A percentile compares a stretch with the other conserved stretches of the same genome.
phyloP scores from a whole-genome alignment of 75 land plant genomes.

The Sequoia sempervirens region DNA sequence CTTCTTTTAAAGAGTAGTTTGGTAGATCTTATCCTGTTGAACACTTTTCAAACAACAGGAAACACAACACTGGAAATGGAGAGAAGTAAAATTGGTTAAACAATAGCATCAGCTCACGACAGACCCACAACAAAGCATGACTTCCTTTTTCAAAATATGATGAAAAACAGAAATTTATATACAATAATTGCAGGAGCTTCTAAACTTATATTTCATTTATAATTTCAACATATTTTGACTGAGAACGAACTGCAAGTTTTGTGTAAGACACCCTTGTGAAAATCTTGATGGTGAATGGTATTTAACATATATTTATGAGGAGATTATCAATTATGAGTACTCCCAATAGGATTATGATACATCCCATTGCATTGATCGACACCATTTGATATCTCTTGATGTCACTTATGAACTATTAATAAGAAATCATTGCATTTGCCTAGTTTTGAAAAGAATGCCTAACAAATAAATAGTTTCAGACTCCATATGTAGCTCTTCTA shows the following conservation, averaged over 20 bases:
- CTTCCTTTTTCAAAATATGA: neutral
- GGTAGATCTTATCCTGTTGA: neutral
- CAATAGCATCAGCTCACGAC: neutral
- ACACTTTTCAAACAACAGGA: neutral
- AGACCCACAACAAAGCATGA: neutral
- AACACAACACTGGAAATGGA: neutral
- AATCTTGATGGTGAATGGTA: neutral
- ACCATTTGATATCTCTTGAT: neutral
- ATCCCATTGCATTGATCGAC: neutral
- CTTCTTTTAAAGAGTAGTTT: neutral
- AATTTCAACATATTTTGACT: neutral
- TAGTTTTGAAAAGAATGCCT: neutral
- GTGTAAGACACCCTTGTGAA: neutral
- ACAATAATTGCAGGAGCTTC: neutral
- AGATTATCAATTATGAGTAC: neutral
- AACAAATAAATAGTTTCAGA: neutral
- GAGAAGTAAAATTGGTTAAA: neutral
- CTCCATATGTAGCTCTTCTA: neutral
- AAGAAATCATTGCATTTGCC: neutral
- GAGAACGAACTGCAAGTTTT: neutral
- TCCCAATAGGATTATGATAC: neutral
- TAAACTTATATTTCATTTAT: neutral
- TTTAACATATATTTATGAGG: neutral
- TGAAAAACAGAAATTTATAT: neutral
- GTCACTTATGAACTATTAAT: neutral